A percentile compares a stretch with the other conserved stretches of the same genome.
Evolutionary conservation across 2,329 filamentous ascomycete genomes (phyloP).

Genomic region (Penicillium sp.): DNA sequence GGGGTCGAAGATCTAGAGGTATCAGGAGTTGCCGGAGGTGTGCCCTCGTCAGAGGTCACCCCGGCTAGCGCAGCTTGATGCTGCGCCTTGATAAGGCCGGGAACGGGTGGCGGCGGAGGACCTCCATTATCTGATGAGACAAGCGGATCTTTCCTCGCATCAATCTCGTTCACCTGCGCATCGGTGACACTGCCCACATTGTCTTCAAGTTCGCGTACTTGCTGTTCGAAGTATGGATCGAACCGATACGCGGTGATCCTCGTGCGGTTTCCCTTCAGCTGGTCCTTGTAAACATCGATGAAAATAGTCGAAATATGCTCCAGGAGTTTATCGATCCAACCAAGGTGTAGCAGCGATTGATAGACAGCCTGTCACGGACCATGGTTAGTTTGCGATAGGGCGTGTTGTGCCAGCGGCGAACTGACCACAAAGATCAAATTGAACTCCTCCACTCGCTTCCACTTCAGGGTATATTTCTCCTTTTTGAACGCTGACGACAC

Average conservation of each 20-base stretch:
- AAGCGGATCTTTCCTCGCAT: constrained; percentile 45
- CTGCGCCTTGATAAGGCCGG: constrained; percentile 49
- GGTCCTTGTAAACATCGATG: constrained; percentile 79
- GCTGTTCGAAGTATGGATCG: constrained; percentile 89
- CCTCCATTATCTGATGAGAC: constrained; percentile 47
- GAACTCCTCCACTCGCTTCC: constrained; percentile 86
- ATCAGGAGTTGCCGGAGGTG: constrained; percentile 64
- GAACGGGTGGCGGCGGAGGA: constrained; percentile 48
- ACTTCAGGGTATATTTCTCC: constrained; percentile 92
- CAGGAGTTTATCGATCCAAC: constrained; percentile 94
- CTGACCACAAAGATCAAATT: constrained; percentile 90
- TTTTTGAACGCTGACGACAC: constrained; percentile 69
- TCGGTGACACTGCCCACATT: constrained; percentile 41
- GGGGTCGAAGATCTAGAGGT: constrained; percentile 77
- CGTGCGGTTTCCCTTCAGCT: constrained; percentile 73
- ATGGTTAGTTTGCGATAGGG: constrained; percentile 16
- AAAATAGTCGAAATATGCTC: constrained; percentile 94
- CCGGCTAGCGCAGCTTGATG: constrained; percentile 39
- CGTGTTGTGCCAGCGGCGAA: constrained; percentile 14
- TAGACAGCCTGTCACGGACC: constrained; percentile 70
- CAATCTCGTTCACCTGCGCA: constrained; percentile 37
- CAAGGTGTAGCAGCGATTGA: constrained; percentile 86
- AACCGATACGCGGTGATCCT: constrained; percentile 78
- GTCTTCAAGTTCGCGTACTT: constrained; percentile 66
- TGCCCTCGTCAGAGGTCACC: constrained; percentile 59